Evolutionary conservation across 169 alveolate genomes (phyloP).

Genomic region (Toxoplasma gondii): DNA sequence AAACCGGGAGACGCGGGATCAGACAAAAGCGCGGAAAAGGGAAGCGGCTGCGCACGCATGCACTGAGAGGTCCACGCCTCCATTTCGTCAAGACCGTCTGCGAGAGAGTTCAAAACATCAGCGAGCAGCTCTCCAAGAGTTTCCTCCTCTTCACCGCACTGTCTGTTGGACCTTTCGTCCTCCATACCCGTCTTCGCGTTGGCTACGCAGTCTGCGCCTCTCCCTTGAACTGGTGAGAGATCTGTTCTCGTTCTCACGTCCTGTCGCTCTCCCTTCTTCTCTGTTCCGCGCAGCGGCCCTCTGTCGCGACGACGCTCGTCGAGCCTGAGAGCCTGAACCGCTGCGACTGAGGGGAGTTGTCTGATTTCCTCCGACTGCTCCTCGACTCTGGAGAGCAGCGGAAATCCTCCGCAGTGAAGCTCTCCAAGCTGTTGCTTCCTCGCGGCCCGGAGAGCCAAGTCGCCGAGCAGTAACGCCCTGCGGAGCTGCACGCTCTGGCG

Average conservation of each 20-base stretch:
- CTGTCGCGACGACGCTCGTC: not conserved
- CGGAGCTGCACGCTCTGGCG: constrained; percentile 39
- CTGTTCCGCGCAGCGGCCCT: not conserved
- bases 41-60: constrained; percentile 7
- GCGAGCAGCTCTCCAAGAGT: constrained; percentile 4
- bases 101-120: not conserved
- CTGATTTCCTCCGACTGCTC: not conserved
- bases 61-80: not conserved
- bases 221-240: not conserved
- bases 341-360: no score
- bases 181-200: no score
- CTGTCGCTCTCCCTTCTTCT: not conserved
- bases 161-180: no score
- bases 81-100: not conserved
- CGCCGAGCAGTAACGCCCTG: not conserved
- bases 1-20: not conserved
- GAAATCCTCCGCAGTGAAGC: no score
- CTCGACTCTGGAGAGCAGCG: no score
- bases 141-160: not conserved
- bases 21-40: not conserved
- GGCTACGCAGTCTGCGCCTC: not conserved
- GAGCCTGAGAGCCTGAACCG: not conserved
- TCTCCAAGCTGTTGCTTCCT: not conserved
- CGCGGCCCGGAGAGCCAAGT: not conserved
- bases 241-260: not conserved